Conservation (phyloP, 2,329 filamentous ascomycete species). For the Claviceps purpurea region DNA sequence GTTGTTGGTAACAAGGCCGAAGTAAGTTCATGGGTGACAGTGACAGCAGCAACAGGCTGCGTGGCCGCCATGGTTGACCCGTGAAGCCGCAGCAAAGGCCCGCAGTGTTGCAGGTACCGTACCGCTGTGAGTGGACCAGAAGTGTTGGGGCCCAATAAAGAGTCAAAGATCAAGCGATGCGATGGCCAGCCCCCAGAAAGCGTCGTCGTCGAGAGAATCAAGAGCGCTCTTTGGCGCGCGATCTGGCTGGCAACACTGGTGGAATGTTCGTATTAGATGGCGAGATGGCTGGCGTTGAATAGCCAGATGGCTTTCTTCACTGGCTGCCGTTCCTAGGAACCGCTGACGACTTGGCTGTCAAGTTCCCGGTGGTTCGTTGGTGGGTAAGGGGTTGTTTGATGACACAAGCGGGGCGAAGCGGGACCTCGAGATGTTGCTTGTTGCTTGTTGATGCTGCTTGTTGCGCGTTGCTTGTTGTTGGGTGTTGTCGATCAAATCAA, state of each 20-base stretch:
- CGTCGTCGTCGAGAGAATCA: background rate
- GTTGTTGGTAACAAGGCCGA: background rate
- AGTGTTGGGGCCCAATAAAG: background rate
- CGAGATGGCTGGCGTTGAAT: background rate
- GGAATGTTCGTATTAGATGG: background rate
- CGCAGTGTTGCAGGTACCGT: background rate
- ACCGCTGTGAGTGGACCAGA: background rate
- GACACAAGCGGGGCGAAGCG: background rate
- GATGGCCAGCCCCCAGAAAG: background rate
- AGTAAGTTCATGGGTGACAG: background rate
- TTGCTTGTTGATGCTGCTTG: background rate
- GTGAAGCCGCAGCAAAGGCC: slow-evolving; percentile 1
- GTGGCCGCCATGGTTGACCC: slow-evolving; percentile 3
- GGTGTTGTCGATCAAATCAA: no score
- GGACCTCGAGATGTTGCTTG: background rate
- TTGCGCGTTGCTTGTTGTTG: background rate
- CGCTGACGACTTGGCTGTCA: background rate
- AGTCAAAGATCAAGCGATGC: background rate
- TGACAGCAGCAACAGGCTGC: background rate
- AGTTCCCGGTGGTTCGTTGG: background rate
- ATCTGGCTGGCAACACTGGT: background rate
- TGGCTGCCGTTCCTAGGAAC: background rate
- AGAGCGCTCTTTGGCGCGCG: background rate
- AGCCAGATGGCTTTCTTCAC: background rate
- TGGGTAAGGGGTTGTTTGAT: background rate